Evolutionary conservation across 768 basidiomycete genomes (phyloP).

Genomic region (Pulveroboletus ravenelii): DNA sequence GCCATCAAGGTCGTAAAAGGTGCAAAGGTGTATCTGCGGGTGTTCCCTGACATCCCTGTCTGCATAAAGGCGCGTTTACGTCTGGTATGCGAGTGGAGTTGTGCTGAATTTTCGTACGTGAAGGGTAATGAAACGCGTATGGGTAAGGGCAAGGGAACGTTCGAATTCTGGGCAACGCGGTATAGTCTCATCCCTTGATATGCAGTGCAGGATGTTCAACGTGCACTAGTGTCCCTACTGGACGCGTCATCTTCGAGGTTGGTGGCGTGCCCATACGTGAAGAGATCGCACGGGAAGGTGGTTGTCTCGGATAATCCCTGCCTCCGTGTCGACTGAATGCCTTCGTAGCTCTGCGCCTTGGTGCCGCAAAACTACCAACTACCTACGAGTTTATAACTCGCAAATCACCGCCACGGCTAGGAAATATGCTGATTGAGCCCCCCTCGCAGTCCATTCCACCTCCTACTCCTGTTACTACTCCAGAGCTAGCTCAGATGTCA

Average conservation of each 20-base stretch:
- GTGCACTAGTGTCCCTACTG: constrained; percentile 65
- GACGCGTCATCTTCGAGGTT: constrained; percentile 91
- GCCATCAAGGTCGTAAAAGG: constrained; percentile 90
- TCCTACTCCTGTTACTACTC: constrained; percentile 11
- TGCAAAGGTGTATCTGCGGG: constrained; percentile 76
- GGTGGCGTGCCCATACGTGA: constrained; percentile 86
- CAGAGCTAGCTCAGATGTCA: constrained; percentile 7
- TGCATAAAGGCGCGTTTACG: constrained; percentile 76
- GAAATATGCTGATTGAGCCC: constrained; percentile 55
- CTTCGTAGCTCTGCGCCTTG: constrained; percentile 72
- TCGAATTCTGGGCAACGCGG: constrained; percentile 97
- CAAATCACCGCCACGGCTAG: constrained; percentile 66
- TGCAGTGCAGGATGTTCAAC: neutral
- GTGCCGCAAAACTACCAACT: constrained; percentile 83
- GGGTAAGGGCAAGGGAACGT: constrained; percentile 98
- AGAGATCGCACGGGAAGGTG: constrained; percentile 90
- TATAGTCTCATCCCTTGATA: constrained; percentile 31
- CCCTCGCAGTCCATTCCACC: constrained; percentile 1
- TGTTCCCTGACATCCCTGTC: constrained; percentile 96
- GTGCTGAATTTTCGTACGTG: constrained; percentile 1
- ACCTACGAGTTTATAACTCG: constrained; percentile 81
- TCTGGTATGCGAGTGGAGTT: neutral
- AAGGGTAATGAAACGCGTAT: constrained; percentile 98
- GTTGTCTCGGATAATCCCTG: neutral
- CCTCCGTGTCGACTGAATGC: constrained; percentile 1